Conservation (phyloP, 2,329 filamentous ascomycete genomes). For the Helicocarpus griseus region DNA sequence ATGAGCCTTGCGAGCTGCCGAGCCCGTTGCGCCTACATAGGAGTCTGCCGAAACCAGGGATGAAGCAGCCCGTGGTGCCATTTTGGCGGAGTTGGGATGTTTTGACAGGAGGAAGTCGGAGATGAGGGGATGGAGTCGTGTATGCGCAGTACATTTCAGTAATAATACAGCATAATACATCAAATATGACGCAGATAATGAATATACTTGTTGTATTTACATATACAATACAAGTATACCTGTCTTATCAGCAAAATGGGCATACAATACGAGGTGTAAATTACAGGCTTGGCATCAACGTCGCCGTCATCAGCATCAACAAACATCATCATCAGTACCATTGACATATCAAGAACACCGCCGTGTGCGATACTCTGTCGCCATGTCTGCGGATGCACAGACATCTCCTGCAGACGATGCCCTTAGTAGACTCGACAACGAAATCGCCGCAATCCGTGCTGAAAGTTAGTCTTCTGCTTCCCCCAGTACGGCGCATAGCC, state of each 20-base stretch:
- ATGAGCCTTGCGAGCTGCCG: too few species aligned
- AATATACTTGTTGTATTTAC: too few species aligned
- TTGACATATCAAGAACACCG: background rate
- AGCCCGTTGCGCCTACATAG: too few species aligned
- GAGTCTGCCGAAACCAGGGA: too few species aligned
- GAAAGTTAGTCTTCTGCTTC: conserved; percentile 26
- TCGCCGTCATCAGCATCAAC: background rate
- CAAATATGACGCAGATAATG: too few species aligned
- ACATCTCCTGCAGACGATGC: background rate
- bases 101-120: too few species aligned
- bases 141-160: too few species aligned
- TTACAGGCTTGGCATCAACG: background rate
- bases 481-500: background rate
- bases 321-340: background rate
- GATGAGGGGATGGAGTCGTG: too few species aligned
- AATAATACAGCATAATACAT: too few species aligned
- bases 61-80: too few species aligned
- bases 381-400: background rate
- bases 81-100: too few species aligned
- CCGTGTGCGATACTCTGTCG: background rate
- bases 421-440: conserved; percentile 24
- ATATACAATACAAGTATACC: background rate
- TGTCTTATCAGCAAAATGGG: background rate
- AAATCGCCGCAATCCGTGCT: conserved; percentile 31
- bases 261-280: background rate